Evolutionary conservation across 2,329 filamentous ascomycete species (phyloP).

Genomic region (Raffaelea ambrosiae): DNA sequence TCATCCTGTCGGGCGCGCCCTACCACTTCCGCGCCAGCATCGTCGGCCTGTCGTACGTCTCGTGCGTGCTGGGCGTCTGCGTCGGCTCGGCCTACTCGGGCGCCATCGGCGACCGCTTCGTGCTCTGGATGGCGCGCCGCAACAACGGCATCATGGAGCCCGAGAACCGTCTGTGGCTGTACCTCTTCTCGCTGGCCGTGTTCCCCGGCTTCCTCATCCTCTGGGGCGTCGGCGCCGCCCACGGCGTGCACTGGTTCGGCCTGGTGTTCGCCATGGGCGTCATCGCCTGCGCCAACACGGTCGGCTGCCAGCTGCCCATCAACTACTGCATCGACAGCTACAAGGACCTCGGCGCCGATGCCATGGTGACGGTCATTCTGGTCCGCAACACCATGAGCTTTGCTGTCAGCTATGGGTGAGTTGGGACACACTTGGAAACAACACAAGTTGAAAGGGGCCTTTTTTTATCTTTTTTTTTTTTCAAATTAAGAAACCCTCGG

Average conservation of each 20-base stretch:
- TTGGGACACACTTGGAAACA: neutral
- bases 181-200: constrained; percentile 16
- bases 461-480: too few species aligned
- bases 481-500: too few species aligned
- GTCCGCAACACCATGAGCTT: constrained; percentile 17
- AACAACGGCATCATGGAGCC: constrained; percentile 28
- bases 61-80: constrained; percentile 1
- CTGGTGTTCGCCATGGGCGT: constrained; percentile 30
- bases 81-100: constrained; percentile 14
- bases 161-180: constrained; percentile 19
- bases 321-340: constrained; percentile 33
- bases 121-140: constrained; percentile 23
- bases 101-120: constrained; percentile 11
- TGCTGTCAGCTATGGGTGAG: constrained; percentile 10
- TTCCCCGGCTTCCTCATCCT: constrained; percentile 29
- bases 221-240: constrained; percentile 37
- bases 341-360: constrained; percentile 17
- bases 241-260: constrained; percentile 31
- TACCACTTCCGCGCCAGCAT: constrained; percentile 14
- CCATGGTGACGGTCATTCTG: constrained; percentile 14
- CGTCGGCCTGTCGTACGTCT: constrained; percentile 2
- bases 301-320: constrained; percentile 28
- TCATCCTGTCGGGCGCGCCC: constrained; percentile 10
- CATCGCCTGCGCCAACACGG: constrained; percentile 26
- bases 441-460: too few species aligned